Base-by-base conservation (phyloP, 257 asterid species). In the Solanum medicagineum region DNA sequence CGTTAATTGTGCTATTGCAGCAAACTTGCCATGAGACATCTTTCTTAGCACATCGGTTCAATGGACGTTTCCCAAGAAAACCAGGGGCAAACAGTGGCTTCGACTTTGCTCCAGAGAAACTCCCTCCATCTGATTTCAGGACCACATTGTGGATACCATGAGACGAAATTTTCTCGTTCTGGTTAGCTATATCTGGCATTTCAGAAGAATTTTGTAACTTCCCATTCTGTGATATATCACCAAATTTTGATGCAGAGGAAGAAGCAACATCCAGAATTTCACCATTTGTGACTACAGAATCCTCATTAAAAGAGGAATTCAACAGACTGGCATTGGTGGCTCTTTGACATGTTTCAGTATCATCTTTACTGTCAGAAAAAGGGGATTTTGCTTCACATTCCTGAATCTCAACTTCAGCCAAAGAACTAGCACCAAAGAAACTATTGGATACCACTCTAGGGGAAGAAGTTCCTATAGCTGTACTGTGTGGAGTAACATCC, bases 61-160 rank as follows among this genome's bases (percentile, higher is more conserved):
- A 85, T 36, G 87, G 89, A n/a, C 82, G 89, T 84, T 91, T 95
- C 57, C 85, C 93, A 54, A 93, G 97, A 89, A 93, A 95, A 19
- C 98, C 98, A 40, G 90, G 92, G 83, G 87, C 56, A 51, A 95
- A 87, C 62, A 90, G 86, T 22, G 98, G 98, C 89, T 90, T 93
- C 4, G 49, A 80, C 87, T 92, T 91, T 19, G 77, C 84, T 29
- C 86, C 73, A 44, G 91, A 44, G 36, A 16, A 55, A 51, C 69
- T 85, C 66, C 32, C 74, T 66, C 86, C 90, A 24, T 62, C 20
- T 53, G 91, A 88, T 86, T 84, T 92, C 88, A 85, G 84, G 16
- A 71, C 89, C 62, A 81, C 89, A 65, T 55, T 85, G 70, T 32
- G 86, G 87, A 66, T 75, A 44, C 81, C 86, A 55, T 13, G 65